Conservation (phyloP, 176 grass and related monocot species). For the Eragrostis nindensis region DNA sequence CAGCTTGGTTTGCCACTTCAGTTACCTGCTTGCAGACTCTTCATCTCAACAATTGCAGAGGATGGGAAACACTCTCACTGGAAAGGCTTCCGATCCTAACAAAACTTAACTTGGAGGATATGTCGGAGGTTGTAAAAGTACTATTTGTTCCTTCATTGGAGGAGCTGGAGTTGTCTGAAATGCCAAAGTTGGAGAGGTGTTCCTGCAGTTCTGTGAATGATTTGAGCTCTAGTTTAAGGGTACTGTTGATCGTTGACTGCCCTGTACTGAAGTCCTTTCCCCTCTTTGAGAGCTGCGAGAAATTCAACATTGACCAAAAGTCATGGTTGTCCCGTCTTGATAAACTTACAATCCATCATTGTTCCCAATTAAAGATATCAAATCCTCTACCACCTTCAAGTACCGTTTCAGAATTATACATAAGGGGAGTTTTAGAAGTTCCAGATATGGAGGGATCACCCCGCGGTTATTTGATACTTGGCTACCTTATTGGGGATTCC, state of each 20-base stretch:
- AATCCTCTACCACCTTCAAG: constrained; percentile 8
- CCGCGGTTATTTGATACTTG: background rate
- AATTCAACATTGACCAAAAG: background rate
- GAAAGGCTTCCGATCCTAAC: constrained; percentile 32
- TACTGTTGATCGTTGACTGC: constrained; percentile 17
- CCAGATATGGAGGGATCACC: background rate
- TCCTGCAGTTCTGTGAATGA: background rate
- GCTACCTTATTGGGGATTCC: too few relatives aligned
- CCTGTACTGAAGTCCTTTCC: constrained; percentile 18
- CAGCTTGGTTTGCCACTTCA: constrained; percentile 29
- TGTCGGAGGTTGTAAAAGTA: too few relatives aligned
- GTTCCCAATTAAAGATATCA: constrained; percentile 14
- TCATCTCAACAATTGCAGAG: constrained; percentile 32
- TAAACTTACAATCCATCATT: constrained; percentile 15
- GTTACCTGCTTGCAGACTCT: constrained; percentile 27
- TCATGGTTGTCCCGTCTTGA: constrained; percentile 32
- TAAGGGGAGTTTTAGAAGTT: background rate
- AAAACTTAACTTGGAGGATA: too few relatives aligned
- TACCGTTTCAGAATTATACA: background rate
- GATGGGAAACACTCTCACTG: constrained; percentile 28
- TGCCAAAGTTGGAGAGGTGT: constrained; percentile 49
- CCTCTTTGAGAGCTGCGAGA: background rate
- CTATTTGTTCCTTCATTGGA: constrained; percentile 39
- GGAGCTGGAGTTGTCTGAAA: constrained; percentile 28
- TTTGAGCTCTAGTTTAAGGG: constrained; percentile 20